Base-by-base conservation (phyloP, 441 rosid genomes). In the Pelargonium citronellum region DNA sequence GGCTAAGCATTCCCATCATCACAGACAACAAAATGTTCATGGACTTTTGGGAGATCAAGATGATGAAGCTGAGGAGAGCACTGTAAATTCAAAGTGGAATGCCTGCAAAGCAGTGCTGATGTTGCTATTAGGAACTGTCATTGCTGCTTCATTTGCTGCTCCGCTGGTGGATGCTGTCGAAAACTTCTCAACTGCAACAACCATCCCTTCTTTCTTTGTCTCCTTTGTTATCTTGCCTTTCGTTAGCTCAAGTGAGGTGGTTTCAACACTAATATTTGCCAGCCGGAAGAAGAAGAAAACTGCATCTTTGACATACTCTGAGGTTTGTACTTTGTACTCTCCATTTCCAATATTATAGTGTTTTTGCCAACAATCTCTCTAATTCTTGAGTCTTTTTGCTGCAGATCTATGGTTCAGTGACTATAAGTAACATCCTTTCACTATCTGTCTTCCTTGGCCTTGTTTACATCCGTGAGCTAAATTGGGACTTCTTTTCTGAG, bases 351-450 rank as follows among this genome's bases (percentile, higher is more conserved):
- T 4, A 16, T 19, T 60, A 6, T 19, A 39, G 43, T 53, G 60
- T 53, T 5, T 15, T 53, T n/a, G 60, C 43, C 43, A 39, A 7
- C 43, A 39, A 39, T 39, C 10, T 39, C 43, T 39, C 43, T 11
- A 49, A 67, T n/a, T 15, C 0, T 6, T 11, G 22, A 19, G 43
- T 65, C 19, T 7, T 43, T 49, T 19, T 22, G 53, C 7, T 65
- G 65, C 79, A 74, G 75, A 77, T 80, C 47, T 80, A 80, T 64
- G 76, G 78, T 39, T 74, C 83, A 3, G 80, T 80, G 70, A 80
- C 83, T 17, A 77, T 77, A 76, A 64, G 75, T 17, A 76, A 80
- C 67, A 41, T 68, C 46, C 74, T 80, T n/a, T 80, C 71, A 47
- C 41, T 75, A 7, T 71, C 78, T 0, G 78, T 75, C 63, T 75